Percentiles rank a stretch among this genome's conserved stretches.
Conservation (phyloP, 176 grass and related monocot species). For the Panicum miliaceum region DNA sequence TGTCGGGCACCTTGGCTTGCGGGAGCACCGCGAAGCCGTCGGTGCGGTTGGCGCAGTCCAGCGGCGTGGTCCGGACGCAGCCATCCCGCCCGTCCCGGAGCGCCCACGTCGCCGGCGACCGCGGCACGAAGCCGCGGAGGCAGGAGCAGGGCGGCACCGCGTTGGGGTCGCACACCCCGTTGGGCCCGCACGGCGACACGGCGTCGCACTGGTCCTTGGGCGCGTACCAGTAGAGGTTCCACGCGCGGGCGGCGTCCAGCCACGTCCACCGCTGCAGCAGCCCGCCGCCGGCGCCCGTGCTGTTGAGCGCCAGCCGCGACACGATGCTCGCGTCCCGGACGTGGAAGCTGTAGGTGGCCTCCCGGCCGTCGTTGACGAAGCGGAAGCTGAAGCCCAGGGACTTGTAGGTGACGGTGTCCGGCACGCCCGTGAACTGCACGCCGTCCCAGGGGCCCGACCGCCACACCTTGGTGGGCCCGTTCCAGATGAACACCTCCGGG, state of each 20-base stretch:
- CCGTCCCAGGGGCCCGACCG: conserved; percentile 65
- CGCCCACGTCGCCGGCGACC: conserved; percentile 46
- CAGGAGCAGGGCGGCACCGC: conserved; percentile 44
- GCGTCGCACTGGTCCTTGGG: conserved; percentile 70
- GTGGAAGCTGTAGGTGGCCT: conserved; percentile 61
- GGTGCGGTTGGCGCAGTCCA: conserved; percentile 53
- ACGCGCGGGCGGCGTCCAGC: conserved; percentile 13
- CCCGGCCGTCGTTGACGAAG: conserved; percentile 45
- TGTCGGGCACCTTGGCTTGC: conserved; percentile 64
- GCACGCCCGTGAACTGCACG: conserved; percentile 66
- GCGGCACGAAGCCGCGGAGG: conserved; percentile 54
- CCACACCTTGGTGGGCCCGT: conserved; percentile 32
- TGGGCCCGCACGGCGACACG: conserved; percentile 42
- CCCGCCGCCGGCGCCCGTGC: conserved; percentile 19
- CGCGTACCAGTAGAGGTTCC: conserved; percentile 67
- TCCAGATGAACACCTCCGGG: conserved; percentile 61
- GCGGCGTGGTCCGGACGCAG: conserved; percentile 46
- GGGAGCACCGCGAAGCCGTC: conserved; percentile 52
- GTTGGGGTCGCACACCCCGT: conserved; percentile 52
- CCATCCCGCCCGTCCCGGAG: conserved; percentile 37
- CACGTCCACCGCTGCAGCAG: conserved; percentile 59
- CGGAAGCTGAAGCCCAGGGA: conserved; percentile 42
- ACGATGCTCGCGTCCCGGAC: conserved; percentile 38
- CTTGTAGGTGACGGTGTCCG: conserved; percentile 45
- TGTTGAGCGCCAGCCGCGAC: conserved; percentile 45